Base-by-base conservation (phyloP, 2,329 filamentous ascomycete species). In the Trichoderma sp. region DNA sequence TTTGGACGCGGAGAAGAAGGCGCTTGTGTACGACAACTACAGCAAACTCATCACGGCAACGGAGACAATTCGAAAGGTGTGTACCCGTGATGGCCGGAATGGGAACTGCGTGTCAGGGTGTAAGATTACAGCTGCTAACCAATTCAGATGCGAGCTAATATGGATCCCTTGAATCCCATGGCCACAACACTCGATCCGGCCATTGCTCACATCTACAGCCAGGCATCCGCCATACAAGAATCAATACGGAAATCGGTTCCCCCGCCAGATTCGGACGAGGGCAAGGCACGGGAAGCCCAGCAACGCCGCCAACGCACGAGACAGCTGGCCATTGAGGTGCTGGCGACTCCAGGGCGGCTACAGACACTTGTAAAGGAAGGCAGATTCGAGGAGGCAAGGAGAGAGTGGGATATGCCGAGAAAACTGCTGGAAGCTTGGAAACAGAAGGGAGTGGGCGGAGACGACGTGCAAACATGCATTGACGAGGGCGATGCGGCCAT, bases 11-110 rank as follows among this genome's bases (percentile, higher is more conserved):
- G 95, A 99, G 84, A 91, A 95, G 79, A 99, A 99, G 81, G 94
- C 94, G 2, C 81, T 99, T 70, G 95, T 99, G 5, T 99, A 99
- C 78, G 94, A 99, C 78, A 99, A 99, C 77, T 99, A 98, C 79
- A 95, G 91, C 73, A 98, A 98, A 80, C 81, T 99, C 72, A 97
- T 99, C 72, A 88, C 90, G n/a, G 95, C 95, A 1, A 97, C 96
- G 12, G 94, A 97, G 79, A 98, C 94, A 3, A 99, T 99, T 74
- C 87, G 92, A 59, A 93, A 92, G 81, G 87, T 88, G 72, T 17
- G 59, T 56, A 13, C 15, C 39, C 29, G 9, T 22, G 13, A 67
- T 5, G 15, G 22, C 56, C 37, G 17, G 56, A 12, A 19, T 25
- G 54, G 27, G 29, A 32, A 22, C 29, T 27, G 42, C 10, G n/a